These are phyloP conservation scores for Raffaelea arxii DNA, from an alignment of 2,329 filamentous ascomycete species.

Conservation along the genomic window DNA sequence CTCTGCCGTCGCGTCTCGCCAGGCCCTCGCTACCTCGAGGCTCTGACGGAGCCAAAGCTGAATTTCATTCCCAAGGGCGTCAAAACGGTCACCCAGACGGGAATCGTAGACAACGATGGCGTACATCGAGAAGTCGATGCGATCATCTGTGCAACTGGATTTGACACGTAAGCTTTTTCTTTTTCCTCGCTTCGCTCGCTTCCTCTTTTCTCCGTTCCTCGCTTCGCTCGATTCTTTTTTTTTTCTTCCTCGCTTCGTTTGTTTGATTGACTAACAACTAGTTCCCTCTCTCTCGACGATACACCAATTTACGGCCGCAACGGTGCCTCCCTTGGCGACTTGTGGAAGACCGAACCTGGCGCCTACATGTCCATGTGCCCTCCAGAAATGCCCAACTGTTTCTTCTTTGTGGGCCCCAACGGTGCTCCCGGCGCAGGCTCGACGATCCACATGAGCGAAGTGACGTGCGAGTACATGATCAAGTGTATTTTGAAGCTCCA, in stretches of 20 bases:
- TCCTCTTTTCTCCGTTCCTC: no score
- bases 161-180: no score
- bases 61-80: slow-evolving; percentile 48
- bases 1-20: slow-evolving; percentile 56
- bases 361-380: slow-evolving; percentile 4
- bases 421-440: slow-evolving; percentile 6
- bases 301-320: background rate
- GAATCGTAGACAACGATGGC: slow-evolving; percentile 51
- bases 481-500: slow-evolving; percentile 2
- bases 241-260: no score
- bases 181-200: no score
- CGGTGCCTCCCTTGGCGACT: background rate
- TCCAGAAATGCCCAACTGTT: slow-evolving; percentile 7
- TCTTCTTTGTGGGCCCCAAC: slow-evolving; percentile 6
- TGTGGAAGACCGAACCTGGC: slow-evolving; percentile 5
- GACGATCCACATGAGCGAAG: slow-evolving; percentile 4
- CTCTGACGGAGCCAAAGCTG: slow-evolving; percentile 50
- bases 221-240: no score
- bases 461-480: slow-evolving; percentile 5
- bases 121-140: slow-evolving; percentile 47
- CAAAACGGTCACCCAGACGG: slow-evolving; percentile 45
- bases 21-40: slow-evolving; percentile 58
- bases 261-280: no score
- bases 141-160: slow-evolving; percentile 57
- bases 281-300: background rate